Evolutionary conservation across 2,329 filamentous ascomycete genomes (phyloP).

Genomic region (Penicillium sp.): DNA sequence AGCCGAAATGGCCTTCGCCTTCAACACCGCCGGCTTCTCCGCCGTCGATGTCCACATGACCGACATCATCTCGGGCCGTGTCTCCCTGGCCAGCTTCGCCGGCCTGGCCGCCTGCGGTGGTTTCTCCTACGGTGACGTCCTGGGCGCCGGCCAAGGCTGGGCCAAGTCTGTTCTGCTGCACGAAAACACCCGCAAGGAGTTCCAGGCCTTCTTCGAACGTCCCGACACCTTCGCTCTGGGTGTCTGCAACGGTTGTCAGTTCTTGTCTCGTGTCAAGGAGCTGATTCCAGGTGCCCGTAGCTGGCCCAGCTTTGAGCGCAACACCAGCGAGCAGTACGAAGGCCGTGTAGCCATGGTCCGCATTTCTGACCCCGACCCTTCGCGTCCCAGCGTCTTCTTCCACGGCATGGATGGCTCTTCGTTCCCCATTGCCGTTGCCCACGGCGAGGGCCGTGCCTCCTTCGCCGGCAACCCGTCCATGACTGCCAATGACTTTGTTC

Average conservation of each 20-base stretch:
- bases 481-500: slow-evolving; percentile 53
- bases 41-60: slow-evolving; percentile 96
- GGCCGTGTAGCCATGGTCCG: slow-evolving; percentile 82
- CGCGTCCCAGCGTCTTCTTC: slow-evolving; percentile 74
- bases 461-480: slow-evolving; percentile 57
- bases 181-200: slow-evolving; percentile 69
- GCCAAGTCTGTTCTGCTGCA: slow-evolving; percentile 90
- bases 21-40: slow-evolving; percentile 85
- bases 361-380: slow-evolving; percentile 61
- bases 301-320: slow-evolving; percentile 87
- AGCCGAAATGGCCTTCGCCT: slow-evolving; percentile 97
- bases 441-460: slow-evolving; percentile 82
- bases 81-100: slow-evolving; percentile 77
- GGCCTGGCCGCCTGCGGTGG: slow-evolving; percentile 94
- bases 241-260: slow-evolving; percentile 97
- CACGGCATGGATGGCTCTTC: slow-evolving; percentile 80
- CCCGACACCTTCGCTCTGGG: slow-evolving; percentile 89
- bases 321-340: slow-evolving; percentile 85
- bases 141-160: slow-evolving; percentile 96
- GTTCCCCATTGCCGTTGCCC: slow-evolving; percentile 82
- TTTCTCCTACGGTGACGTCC: slow-evolving; percentile 89
- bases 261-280: slow-evolving; percentile 77
- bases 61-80: slow-evolving; percentile 74
- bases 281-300: slow-evolving; percentile 77
- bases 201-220: slow-evolving; percentile 80